phyloP scores from a whole-genome alignment of 1,139 yeast species.

The Meyerozyma smithsonii region DNA sequence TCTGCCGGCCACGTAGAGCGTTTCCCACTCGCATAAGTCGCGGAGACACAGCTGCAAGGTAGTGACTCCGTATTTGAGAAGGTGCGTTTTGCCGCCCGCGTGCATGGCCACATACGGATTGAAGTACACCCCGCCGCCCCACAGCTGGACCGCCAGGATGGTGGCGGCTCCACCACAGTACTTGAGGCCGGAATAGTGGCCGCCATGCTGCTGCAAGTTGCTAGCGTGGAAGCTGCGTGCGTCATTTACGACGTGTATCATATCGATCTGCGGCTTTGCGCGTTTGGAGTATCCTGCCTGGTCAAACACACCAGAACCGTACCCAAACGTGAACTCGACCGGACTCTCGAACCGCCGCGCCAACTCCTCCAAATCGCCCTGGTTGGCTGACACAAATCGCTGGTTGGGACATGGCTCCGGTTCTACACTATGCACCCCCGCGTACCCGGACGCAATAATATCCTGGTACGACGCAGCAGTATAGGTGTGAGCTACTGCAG shows the following conservation, averaged over 20 bases:
- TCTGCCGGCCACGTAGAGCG: slow-evolving; percentile 87
- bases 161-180: slow-evolving; percentile 51
- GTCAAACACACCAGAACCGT: slow-evolving; percentile 90
- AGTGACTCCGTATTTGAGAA: slow-evolving; percentile 84
- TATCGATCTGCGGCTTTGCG: slow-evolving; percentile 67
- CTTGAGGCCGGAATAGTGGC: slow-evolving; percentile 72
- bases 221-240: slow-evolving; percentile 70
- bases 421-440: neutral
- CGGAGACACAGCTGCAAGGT: slow-evolving; percentile 53
- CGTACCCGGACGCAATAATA: neutral
- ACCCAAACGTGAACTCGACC: slow-evolving; percentile 75
- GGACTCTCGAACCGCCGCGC: slow-evolving; percentile 63
- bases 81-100: slow-evolving; percentile 30
- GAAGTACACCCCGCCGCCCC: slow-evolving; percentile 92
- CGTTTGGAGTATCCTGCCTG: slow-evolving; percentile 54
- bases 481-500: no score
- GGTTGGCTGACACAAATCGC: slow-evolving; percentile 41
- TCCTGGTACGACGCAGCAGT: neutral
- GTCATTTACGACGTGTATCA: slow-evolving; percentile 79
- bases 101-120: slow-evolving; percentile 78
- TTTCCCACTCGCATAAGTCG: slow-evolving; percentile 79
- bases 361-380: slow-evolving; percentile 45
- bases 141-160: slow-evolving; percentile 55
- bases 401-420: slow-evolving; percentile 37
- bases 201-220: slow-evolving; percentile 60